phyloP scores from a whole-genome alignment of 345 rosid genomes.

The Geranium brycei region DNA sequence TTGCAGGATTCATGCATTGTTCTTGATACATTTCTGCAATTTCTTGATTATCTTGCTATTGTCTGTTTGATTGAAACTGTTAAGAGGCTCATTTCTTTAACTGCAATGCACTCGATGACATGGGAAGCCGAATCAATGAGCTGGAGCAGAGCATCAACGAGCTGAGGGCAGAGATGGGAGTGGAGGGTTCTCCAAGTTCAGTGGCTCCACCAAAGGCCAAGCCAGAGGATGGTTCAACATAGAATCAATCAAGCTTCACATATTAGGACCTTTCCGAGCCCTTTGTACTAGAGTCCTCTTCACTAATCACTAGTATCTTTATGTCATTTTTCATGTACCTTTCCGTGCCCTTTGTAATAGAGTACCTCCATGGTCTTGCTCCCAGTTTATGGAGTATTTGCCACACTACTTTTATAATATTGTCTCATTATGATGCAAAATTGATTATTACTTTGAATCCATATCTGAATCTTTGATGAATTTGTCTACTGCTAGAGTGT shows the following conservation, averaged over 20 bases:
- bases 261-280: too few species aligned
- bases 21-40: too few species aligned
- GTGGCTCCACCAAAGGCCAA: conserved; percentile 31
- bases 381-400: neutral
- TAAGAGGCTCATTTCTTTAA: conserved; percentile 23
- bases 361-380: neutral
- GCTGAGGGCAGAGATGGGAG: conserved; percentile 48
- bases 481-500: too few species aligned
- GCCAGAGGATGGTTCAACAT: conserved; percentile 33
- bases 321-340: neutral
- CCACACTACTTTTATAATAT: too few species aligned
- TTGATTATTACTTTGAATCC: neutral
- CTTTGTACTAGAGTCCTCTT: too few species aligned
- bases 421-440: neutral
- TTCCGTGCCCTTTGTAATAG: too few species aligned
- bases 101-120: conserved; percentile 56
- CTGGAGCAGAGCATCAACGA: conserved; percentile 64
- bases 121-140: conserved; percentile 59
- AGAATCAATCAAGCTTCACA: neutral
- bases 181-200: conserved; percentile 57
- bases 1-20: too few species aligned
- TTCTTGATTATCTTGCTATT: too few species aligned
- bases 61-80: too few species aligned
- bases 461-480: too few species aligned
- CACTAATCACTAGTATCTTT: too few species aligned